phyloP scores from a whole-genome alignment of 257 asterid genomes.

The Solanum pinnatisectum region DNA sequence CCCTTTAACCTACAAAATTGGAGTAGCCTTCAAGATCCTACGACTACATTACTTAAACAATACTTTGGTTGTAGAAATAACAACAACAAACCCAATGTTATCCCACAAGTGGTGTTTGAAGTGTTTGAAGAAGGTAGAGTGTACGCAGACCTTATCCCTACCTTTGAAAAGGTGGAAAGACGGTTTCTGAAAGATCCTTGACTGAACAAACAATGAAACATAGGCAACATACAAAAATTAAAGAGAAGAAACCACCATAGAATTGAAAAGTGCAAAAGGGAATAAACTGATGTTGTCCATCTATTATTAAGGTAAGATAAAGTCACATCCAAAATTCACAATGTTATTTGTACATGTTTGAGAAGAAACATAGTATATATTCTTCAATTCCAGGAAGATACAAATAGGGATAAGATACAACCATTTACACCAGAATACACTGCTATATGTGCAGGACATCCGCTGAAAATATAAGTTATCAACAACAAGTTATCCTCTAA shows the following conservation, averaged over 20 bases:
- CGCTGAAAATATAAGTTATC: not conserved
- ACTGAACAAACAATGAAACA: not conserved
- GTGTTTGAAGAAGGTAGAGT: not conserved
- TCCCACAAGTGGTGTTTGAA: not conserved
- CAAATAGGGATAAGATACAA: not conserved
- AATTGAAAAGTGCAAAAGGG: not conserved
- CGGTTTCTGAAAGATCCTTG: not conserved
- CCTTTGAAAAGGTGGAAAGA: not conserved
- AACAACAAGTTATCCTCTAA: not conserved
- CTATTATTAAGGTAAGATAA: not conserved
- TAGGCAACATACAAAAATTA: not conserved
- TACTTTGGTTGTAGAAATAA: not conserved
- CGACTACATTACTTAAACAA: not conserved
- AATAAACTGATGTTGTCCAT: not conserved
- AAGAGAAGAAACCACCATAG: not conserved
- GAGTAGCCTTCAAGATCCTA: not conserved
- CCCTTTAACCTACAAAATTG: not conserved
- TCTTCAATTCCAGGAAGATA: not conserved
- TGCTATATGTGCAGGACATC: not conserved
- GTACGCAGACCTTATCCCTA: not conserved
- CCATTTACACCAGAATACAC: not conserved
- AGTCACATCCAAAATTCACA: not conserved
- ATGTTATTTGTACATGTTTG: not conserved
- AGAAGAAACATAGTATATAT: not conserved
- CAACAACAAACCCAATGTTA: accelerated